These are phyloP conservation scores for Pseudopediastrum boryanum DNA, from an alignment of 139 green algal species.

Conservation along the genomic window DNA sequence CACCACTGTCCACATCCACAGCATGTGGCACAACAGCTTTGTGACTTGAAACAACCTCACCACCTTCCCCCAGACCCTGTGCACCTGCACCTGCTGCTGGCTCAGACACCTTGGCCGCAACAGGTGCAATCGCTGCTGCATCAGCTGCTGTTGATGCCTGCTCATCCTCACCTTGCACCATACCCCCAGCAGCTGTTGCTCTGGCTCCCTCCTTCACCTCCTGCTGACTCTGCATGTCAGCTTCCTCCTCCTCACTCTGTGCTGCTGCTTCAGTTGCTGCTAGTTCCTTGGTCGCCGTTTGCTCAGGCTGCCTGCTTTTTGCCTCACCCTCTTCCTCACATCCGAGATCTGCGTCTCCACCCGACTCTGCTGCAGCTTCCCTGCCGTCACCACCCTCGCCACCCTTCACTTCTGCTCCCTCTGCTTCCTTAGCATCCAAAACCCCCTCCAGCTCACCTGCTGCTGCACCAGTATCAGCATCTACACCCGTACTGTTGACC, in stretches of 20 bases:
- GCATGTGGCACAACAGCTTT: neutral
- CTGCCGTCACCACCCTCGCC: too few species aligned
- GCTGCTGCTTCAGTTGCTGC: too few species aligned
- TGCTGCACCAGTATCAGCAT: neutral
- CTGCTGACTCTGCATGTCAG: too few species aligned
- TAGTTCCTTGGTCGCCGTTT: neutral
- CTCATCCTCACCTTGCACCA: too few species aligned
- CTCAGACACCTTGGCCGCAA: neutral
- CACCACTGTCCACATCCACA: neutral
- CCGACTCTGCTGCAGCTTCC: too few species aligned
- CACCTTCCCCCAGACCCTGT: neutral
- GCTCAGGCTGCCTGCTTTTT: neutral
- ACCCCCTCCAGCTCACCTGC: neutral
- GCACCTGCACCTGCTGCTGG: neutral
- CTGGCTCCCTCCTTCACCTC: too few species aligned
- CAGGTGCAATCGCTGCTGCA: neutral
- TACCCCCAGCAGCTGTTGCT: too few species aligned
- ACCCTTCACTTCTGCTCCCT: neutral
- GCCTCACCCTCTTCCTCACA: conserved; percentile 7
- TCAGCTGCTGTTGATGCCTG: too few species aligned
- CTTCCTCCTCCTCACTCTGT: too few species aligned
- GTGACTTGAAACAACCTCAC: neutral
- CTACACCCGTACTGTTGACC: neutral
- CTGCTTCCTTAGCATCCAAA: neutral
- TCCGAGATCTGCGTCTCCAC: too few species aligned